These are phyloP conservation scores for Rhododendron henanense DNA, from an alignment of 148 eudicot genomes.

Conservation along the genomic window DNA sequence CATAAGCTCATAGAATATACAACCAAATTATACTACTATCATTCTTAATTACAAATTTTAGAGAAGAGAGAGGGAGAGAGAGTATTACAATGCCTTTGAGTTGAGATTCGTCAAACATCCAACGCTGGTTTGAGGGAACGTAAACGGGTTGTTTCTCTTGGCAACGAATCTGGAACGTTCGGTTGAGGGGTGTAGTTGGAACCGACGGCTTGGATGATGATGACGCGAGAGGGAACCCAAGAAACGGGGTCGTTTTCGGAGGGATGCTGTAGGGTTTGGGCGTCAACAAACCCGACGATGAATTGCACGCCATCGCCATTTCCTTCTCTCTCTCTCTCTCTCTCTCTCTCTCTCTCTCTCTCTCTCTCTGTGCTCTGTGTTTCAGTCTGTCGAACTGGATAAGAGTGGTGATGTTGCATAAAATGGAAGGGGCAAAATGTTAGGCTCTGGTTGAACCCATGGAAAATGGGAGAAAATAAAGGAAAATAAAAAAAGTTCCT, in stretches of 20 bases:
- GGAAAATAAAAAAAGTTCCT: no score
- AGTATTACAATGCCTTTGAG: slow-evolving; percentile 54
- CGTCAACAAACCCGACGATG: slow-evolving; percentile 31
- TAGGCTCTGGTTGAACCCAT: no score
- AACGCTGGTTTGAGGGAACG: slow-evolving; percentile 68
- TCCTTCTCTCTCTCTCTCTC: background rate
- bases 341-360: background rate
- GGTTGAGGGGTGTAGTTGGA: slow-evolving; percentile 6
- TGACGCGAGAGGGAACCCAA: slow-evolving; percentile 40
- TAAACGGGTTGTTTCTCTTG: slow-evolving; percentile 16
- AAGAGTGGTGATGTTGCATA: background rate
- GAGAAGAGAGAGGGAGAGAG: background rate
- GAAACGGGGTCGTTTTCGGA: slow-evolving; percentile 28
- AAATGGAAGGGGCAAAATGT: background rate
- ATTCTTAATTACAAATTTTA: background rate
- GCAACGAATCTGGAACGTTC: slow-evolving; percentile 34
- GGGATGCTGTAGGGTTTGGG: slow-evolving; percentile 28
- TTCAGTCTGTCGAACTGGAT: slow-evolving; percentile 11
- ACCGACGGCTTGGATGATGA: slow-evolving; percentile 19
- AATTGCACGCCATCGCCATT: slow-evolving; percentile 55
- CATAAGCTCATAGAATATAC: background rate
- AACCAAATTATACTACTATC: no score
- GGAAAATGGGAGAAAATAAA: no score
- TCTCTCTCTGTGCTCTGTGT: background rate
- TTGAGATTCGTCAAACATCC: slow-evolving; percentile 74